These are phyloP conservation scores for Singerocomus rubriflavus DNA, from an alignment of 1,284 basidiomycete genomes.

Conservation along the genomic window DNA sequence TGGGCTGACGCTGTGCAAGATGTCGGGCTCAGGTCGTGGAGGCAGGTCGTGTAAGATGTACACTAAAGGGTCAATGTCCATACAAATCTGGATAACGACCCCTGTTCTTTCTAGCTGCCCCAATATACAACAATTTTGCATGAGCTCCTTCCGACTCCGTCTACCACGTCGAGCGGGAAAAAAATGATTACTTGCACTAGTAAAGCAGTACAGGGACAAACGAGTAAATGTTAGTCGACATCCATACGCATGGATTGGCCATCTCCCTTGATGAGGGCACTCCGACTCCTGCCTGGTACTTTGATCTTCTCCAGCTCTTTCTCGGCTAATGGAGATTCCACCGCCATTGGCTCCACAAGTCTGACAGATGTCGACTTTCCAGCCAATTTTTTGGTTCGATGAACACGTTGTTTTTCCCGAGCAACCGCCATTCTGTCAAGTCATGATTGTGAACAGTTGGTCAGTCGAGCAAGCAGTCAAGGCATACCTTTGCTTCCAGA, in stretches of 20 bases:
- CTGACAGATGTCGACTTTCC: conserved; percentile 61
- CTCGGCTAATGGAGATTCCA: conserved; percentile 43
- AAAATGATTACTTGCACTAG: background rate
- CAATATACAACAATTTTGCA: no score
- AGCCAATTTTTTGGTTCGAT: conserved; percentile 62
- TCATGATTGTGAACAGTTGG: conserved; percentile 3
- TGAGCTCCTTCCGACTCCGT: no score
- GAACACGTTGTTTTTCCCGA: conserved; percentile 66
- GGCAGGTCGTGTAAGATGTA: background rate
- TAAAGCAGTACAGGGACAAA: background rate
- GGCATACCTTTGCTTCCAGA: conserved; percentile 89
- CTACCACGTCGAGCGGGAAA: no score
- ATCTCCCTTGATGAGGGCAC: conserved; percentile 73
- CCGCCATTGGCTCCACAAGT: conserved; percentile 66
- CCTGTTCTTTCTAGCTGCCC: conserved; percentile 10
- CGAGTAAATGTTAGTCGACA: conserved; percentile 49
- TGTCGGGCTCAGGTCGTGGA: conserved; percentile 4
- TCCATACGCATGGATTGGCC: conserved; percentile 83
- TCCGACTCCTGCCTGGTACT: conserved; percentile 63
- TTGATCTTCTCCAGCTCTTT: conserved; percentile 77
- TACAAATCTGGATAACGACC: conserved; percentile 25
- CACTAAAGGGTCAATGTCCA: background rate
- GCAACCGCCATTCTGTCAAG: conserved; percentile 72
- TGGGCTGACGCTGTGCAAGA: conserved; percentile 1
- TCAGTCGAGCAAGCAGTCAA: background rate